These are phyloP conservation scores for Rhododendron griersonianum DNA, from an alignment of 148 eudicot species.

Conservation along the genomic window DNA sequence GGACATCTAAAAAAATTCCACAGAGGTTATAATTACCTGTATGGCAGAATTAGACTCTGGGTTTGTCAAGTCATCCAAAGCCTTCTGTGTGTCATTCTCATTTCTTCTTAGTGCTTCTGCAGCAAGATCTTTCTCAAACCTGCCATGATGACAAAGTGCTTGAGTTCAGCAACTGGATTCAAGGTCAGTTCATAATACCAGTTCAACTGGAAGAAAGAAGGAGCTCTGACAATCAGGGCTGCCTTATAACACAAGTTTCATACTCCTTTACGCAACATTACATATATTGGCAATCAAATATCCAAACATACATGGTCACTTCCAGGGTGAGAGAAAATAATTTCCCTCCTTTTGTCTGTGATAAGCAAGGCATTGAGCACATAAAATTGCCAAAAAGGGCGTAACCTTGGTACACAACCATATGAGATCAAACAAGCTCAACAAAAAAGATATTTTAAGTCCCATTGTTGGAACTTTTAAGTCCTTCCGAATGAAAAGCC, in stretches of 20 bases:
- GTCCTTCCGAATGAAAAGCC: background rate
- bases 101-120: constrained; percentile 90
- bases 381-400: background rate
- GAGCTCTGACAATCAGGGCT: background rate
- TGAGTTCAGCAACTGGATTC: background rate
- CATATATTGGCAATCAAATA: background rate
- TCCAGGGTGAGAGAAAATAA: background rate
- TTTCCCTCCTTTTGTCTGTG: background rate
- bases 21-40: constrained; percentile 41
- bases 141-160: constrained; percentile 16
- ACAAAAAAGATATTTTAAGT: background rate
- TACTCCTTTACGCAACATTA: background rate
- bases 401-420: background rate
- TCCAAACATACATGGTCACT: background rate
- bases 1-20: background rate
- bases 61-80: constrained; percentile 86
- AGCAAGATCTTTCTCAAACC: constrained; percentile 78
- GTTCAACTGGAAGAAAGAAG: background rate
- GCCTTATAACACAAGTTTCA: background rate
- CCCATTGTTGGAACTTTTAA: background rate
- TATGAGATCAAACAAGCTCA: background rate
- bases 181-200: background rate
- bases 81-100: constrained; percentile 76
- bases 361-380: background rate
- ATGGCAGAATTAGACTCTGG: constrained; percentile 63